phyloP scores from a whole-genome alignment of 768 basidiomycete genomes.

The Amylocystis lapponica region DNA sequence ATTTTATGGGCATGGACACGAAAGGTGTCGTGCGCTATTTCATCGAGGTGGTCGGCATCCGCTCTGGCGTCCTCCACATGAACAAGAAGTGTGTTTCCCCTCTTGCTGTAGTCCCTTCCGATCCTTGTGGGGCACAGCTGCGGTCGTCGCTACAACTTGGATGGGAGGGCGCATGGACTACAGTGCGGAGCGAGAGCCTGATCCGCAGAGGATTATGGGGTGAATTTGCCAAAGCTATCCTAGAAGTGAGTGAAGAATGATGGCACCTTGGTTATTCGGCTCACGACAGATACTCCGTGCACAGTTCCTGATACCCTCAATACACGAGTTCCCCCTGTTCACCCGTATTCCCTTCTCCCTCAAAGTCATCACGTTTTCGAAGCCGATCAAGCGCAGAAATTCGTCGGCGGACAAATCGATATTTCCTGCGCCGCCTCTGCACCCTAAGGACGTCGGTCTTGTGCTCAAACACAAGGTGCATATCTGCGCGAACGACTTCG shows the following conservation, averaged over 20 bases:
- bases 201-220: conserved; percentile 18
- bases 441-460: conserved; percentile 5
- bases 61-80: conserved; percentile 12
- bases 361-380: conserved; percentile 9
- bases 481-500: conserved; percentile 1
- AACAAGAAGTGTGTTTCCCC: conserved; percentile 8
- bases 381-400: conserved; percentile 2
- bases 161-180: conserved; percentile 14
- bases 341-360: conserved; percentile 17
- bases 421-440: conserved; percentile 4
- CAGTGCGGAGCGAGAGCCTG: conserved; percentile 2
- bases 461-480: conserved; percentile 4
- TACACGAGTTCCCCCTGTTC: conserved; percentile 8
- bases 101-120: conserved; percentile 12
- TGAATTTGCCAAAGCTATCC: conserved; percentile 9
- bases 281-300: too few relatives aligned
- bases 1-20: conserved; percentile 5
- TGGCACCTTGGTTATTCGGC: too few relatives aligned
- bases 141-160: conserved; percentile 11
- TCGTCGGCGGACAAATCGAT: conserved; percentile 2
- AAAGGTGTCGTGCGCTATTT: conserved; percentile 16
- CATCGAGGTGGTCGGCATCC: conserved; percentile 15
- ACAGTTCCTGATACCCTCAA: conserved; percentile 5
- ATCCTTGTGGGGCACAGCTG: conserved; percentile 7
- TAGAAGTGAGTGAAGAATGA: conserved; percentile 10